Evolutionary conservation across 169 alveolate genomes (phyloP), one percentile per base, ranked within the genome.

Genomic region (Sarcocystis neurona): DNA sequence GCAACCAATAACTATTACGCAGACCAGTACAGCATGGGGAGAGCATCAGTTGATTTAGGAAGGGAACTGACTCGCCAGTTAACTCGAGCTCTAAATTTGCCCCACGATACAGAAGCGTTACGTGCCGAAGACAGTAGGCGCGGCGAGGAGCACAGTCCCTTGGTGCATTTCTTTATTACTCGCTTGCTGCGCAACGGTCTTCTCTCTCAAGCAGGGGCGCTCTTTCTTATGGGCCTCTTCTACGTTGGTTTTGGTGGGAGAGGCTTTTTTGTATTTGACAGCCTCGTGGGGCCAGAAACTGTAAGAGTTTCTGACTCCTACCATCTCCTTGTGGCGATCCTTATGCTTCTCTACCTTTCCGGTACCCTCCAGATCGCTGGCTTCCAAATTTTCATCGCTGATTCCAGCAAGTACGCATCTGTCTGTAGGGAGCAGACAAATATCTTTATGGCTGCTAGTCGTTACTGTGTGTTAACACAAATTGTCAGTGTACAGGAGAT

Each of bases 341-440:
- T 95, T 50, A 92, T 94, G 97, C 95, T 94, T 37, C 88, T 92
- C 58, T 95, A 94, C 93, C 89, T 94, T 58, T 84, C 94, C 43
- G 97, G 97, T 34, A 95, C 96, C 34, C 84, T 95, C 84, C 93
- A 92, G 84, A 87, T 95, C 60, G 96, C 96, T 39, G 90, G 94
- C 94, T 95, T 95, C 84, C 97, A 95, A 88, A 95, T 94, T 58
- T 95, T 95, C 93, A 96, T 95, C 47, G 94, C 97, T 2, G 97
- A 95, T 85, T 95, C 94, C 79, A 93, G 97, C 85, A 95, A 95
- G 95, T 94, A 93, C 89, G 94, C n/a, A 0, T 47, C n/a, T 10
- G 27, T 32, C 47, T 41, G 41, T 39, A 12, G 75, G 6, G 8
- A 23, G 43, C 43, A 44, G 10, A 8, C 46, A 20, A 60, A 30